Base-by-base conservation (phyloP, 768 basidiomycete species). In the Tylopilus vinaceipallidus region DNA sequence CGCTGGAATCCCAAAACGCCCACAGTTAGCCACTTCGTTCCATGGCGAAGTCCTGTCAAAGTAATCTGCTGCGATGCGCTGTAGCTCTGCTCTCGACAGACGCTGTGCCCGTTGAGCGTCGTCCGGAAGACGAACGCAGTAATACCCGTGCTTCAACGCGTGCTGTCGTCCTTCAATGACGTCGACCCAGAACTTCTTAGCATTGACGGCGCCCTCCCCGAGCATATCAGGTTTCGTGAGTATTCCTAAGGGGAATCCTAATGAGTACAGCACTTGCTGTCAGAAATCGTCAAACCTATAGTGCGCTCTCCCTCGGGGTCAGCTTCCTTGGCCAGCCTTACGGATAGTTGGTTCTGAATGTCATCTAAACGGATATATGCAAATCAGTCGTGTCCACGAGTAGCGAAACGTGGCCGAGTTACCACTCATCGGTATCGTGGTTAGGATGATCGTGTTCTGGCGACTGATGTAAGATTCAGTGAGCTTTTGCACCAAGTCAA, bases 141-240 rank as follows among this genome's bases (percentile, higher is more conserved):
- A 86, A 50, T 86, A 87, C 7, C 86, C 78, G 45, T 81, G 81
- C 32, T 58, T 72, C 49, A 86, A 66, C 14, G 16, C 44, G 56
- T 86, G 66, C 27, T 56, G 22, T 35, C 69, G 70, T 27, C 79
- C 81, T 50, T 79, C 71, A 6, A 87, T 64, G 3, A 82, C 69
- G 1, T 74, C 69, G n/a, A 71, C 66, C 83, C 85, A 87, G 24
- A 32, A 37, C 27, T 69, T 39, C 14, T 68, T 75, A 38, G 71
- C 38, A 35, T 74, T 69, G 4, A 61, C 72, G 3, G 75, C 69
- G 10, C 81, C 82, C 0, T 54, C 36, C 1, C 67, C 60, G 1
- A 89, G 63, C 4, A 64, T 71, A 54, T 90, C 88, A 0, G 84
- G 81, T 55, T 89, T 88, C 0, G 87, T 89, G 10, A 88, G 72